These are phyloP conservation scores for Claviceps maximensis DNA, from an alignment of 2,329 filamentous ascomycete species.

Conservation along the genomic window DNA sequence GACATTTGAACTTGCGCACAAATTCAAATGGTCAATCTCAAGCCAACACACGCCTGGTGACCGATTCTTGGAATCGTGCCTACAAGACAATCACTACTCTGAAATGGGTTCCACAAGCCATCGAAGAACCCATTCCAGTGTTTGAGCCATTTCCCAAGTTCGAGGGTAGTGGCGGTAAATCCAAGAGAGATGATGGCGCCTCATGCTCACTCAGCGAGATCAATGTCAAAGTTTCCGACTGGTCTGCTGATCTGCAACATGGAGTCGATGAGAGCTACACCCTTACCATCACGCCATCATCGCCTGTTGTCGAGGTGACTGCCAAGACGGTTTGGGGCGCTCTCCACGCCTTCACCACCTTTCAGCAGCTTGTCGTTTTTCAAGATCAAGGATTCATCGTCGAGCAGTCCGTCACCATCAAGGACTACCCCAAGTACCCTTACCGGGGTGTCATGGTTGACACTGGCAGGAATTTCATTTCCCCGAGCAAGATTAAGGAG, in stretches of 20 bases:
- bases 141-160: constrained; percentile 38
- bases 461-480: constrained; percentile 40
- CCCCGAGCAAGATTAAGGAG: constrained; percentile 35
- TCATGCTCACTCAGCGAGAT: constrained; percentile 25
- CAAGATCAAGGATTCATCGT: constrained; percentile 31
- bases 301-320: constrained; percentile 29
- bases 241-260: constrained; percentile 34
- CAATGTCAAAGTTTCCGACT: constrained; percentile 31
- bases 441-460: constrained; percentile 44
- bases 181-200: constrained; percentile 13
- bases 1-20: constrained; percentile 7
- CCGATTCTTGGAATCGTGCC: constrained; percentile 35
- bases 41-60: constrained; percentile 18
- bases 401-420: constrained; percentile 38
- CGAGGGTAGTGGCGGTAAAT: constrained; percentile 13
- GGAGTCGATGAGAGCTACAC: constrained; percentile 45
- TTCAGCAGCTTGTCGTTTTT: constrained; percentile 41
- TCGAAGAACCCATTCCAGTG: constrained; percentile 34
- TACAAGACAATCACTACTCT: constrained; percentile 32
- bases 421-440: constrained; percentile 37
- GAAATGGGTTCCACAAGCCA: constrained; percentile 39
- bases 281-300: constrained; percentile 26
- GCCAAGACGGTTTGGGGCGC: constrained; percentile 40
- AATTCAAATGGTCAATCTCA: constrained; percentile 8
- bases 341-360: constrained; percentile 42